Conservation (phyloP, 2,329 filamentous ascomycete species). For the Ophidiomyces ophidiicola region DNA sequence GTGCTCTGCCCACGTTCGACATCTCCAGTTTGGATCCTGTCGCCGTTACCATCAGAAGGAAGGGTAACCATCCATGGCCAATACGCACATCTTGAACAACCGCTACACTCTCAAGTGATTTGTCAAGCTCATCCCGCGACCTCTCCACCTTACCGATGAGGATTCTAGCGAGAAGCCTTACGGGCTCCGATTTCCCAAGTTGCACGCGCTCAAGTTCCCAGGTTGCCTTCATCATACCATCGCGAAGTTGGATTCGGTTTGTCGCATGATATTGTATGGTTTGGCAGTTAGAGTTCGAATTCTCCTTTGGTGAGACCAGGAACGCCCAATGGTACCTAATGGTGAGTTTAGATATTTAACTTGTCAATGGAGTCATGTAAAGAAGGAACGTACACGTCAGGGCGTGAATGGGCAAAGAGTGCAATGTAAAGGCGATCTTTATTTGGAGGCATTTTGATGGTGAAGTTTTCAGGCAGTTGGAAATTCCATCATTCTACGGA, state of each 20-base stretch:
- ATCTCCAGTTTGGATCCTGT: constrained; percentile 10
- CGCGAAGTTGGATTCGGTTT: constrained; percentile 8
- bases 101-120: constrained; percentile 24
- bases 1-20: constrained; percentile 9
- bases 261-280: constrained; percentile 17
- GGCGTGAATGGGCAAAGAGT: constrained; percentile 22
- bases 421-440: constrained; percentile 25
- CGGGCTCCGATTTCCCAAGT: constrained; percentile 15
- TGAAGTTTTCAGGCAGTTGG: no score
- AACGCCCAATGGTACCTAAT: constrained; percentile 10
- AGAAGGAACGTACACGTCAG: neutral
- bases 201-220: constrained; percentile 14
- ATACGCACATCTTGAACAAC: constrained; percentile 23
- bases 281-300: constrained; percentile 15
- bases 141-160: constrained; percentile 31
- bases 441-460: constrained; percentile 7
- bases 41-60: no score
- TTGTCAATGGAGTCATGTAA: neutral
- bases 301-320: constrained; percentile 17
- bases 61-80: constrained; percentile 30
- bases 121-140: constrained; percentile 24
- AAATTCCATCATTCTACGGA: no score
- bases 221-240: constrained; percentile 1
- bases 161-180: constrained; percentile 28
- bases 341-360: neutral